These are phyloP conservation scores for Chrysosporium keratinophilum DNA, from an alignment of 2,329 filamentous ascomycete species.

Conservation along the genomic window DNA sequence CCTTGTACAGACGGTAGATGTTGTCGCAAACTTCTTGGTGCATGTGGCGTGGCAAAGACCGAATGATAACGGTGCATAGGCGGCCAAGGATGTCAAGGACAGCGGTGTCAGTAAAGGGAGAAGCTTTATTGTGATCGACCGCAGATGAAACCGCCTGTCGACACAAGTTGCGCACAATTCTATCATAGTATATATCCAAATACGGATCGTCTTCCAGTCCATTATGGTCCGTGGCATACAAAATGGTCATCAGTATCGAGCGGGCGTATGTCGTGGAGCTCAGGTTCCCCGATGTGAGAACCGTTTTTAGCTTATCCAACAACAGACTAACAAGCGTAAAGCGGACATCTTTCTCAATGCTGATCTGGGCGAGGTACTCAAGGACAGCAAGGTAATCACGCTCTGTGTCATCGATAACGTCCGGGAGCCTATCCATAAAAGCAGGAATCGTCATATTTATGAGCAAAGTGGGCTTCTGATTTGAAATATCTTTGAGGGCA, in stretches of 20 bases:
- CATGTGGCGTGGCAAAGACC: slow-evolving; percentile 43
- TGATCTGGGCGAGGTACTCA: slow-evolving; percentile 55
- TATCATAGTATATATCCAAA: slow-evolving; percentile 40
- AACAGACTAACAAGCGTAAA: slow-evolving; percentile 53
- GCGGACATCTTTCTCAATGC: slow-evolving; percentile 52
- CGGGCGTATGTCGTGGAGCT: slow-evolving; percentile 46
- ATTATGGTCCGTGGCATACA: slow-evolving; percentile 51
- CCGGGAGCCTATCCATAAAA: slow-evolving; percentile 55
- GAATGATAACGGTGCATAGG: slow-evolving; percentile 50
- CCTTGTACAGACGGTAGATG: slow-evolving; percentile 44
- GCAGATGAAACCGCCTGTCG: slow-evolving; percentile 31
- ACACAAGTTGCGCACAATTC: slow-evolving; percentile 40
- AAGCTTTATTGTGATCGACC: slow-evolving; percentile 26
- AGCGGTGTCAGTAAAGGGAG: slow-evolving; percentile 40
- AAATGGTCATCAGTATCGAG: slow-evolving; percentile 50
- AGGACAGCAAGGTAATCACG: slow-evolving; percentile 44
- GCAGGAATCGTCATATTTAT: slow-evolving; percentile 56
- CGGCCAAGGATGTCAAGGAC: slow-evolving; percentile 52
- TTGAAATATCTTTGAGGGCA: slow-evolving; percentile 51
- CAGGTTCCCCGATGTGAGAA: slow-evolving; percentile 41
- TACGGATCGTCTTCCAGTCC: slow-evolving; percentile 34
- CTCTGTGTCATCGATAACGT: slow-evolving; percentile 41
- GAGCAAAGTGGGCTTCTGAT: slow-evolving; percentile 51
- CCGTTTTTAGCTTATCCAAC: slow-evolving; percentile 49
- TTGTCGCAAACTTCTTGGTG: slow-evolving; percentile 45